These are phyloP conservation scores for Plectosphaerella cucumerina DNA, from an alignment of 2,329 filamentous ascomycete species.

Conservation along the genomic window DNA sequence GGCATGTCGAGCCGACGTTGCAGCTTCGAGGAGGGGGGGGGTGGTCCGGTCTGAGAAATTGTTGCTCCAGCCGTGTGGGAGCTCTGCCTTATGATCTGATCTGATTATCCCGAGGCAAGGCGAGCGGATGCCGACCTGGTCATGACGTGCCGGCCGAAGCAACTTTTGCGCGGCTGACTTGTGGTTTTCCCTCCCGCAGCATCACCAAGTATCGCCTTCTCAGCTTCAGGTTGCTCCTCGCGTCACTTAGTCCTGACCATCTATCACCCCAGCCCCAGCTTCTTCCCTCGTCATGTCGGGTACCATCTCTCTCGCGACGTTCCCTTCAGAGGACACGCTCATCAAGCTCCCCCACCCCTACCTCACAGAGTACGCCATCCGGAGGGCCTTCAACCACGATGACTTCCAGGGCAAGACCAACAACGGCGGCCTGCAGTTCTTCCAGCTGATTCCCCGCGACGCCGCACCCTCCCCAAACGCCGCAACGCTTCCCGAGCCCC, in stretches of 20 bases:
- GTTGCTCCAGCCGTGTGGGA: background rate
- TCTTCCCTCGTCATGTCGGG: conserved; percentile 15
- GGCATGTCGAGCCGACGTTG: background rate
- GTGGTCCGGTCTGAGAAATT: background rate
- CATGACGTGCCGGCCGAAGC: background rate
- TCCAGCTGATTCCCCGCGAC: conserved; percentile 28
- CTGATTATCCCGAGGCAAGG: background rate
- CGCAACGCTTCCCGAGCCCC: conserved; percentile 23
- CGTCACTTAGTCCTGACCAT: no score
- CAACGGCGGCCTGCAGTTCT: conserved; percentile 19
- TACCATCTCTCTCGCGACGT: conserved; percentile 18
- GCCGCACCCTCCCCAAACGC: conserved; percentile 6
- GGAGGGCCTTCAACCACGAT: conserved; percentile 21
- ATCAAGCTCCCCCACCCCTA: conserved; percentile 48
- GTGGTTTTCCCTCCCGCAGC: background rate
- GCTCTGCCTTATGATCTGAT: no score
- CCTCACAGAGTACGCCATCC: conserved; percentile 38
- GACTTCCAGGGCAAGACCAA: conserved; percentile 11
- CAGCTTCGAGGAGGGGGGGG: background rate
- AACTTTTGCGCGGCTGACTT: background rate
- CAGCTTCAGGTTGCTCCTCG: no score
- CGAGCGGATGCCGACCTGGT: background rate
- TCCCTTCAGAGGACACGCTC: conserved; percentile 30
- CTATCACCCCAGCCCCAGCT: background rate
- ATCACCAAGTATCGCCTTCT: background rate